Percentiles rank a stretch among this genome's conserved stretches.
Evolutionary conservation across 2,329 filamentous ascomycete genomes (phyloP).

Genomic region (Phyllosticta capitalensis): DNA sequence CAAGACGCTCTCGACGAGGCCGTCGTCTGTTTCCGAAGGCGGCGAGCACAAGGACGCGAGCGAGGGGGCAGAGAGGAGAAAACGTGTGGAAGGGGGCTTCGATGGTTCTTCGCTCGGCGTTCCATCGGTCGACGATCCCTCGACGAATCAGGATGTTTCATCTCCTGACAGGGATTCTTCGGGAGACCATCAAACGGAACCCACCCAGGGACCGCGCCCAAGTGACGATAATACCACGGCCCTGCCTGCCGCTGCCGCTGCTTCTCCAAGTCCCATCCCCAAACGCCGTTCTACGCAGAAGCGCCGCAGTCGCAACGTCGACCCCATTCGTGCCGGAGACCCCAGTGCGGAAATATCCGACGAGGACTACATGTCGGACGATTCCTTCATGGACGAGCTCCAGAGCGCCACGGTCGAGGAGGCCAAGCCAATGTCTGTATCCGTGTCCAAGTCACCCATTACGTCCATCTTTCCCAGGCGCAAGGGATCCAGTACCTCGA

Average conservation of each 20-base stretch:
- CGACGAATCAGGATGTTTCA: constrained; percentile 10
- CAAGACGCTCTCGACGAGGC: constrained; percentile 27
- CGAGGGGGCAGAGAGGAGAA: constrained; percentile 14
- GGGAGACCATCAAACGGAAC: constrained; percentile 11
- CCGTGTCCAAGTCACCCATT: constrained; percentile 74
- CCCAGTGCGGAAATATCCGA: constrained; percentile 9
- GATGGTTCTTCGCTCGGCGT: constrained; percentile 4
- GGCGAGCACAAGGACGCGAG: constrained; percentile 21
- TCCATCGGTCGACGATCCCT: constrained; percentile 7
- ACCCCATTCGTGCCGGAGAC: constrained; percentile 6
- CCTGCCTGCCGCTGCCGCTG: neutral
- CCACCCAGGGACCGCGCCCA: constrained; percentile 4
- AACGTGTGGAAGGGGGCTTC: constrained; percentile 1
- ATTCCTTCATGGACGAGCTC: constrained; percentile 76
- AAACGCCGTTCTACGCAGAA: constrained; percentile 10
- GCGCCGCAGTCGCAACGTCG: constrained; percentile 8
- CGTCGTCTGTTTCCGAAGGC: constrained; percentile 29
- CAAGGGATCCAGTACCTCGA: constrained; percentile 16
- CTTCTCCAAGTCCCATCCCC: constrained; percentile 6
- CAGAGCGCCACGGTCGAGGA: constrained; percentile 73
- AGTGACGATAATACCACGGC: constrained; percentile 9
- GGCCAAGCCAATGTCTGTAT: constrained; percentile 61
- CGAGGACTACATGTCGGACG: constrained; percentile 55
- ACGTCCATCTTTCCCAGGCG: constrained; percentile 49
- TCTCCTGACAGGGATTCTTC: constrained; percentile 11